Evolutionary conservation across 1,284 basidiomycete species (phyloP).

Genomic region (Tilletia walkeri): DNA sequence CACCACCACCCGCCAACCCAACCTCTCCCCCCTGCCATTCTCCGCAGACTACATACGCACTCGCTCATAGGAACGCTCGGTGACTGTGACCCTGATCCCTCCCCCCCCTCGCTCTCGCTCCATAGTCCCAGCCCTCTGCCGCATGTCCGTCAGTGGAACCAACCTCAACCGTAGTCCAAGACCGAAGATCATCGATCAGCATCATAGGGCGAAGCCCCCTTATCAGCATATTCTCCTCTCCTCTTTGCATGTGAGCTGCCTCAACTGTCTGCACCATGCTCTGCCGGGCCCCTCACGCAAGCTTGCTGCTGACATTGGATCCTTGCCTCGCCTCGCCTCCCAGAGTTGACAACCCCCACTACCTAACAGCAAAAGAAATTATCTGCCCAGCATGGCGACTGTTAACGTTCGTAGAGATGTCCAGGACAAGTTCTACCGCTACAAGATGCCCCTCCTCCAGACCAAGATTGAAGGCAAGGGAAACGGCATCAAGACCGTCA

Average conservation of each 20-base stretch:
- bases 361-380: neutral
- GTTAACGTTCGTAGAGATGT: slow-evolving; percentile 99
- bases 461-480: slow-evolving; percentile 99
- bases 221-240: too few relatives aligned
- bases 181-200: slow-evolving; percentile 2
- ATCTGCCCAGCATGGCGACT: slow-evolving; percentile 60
- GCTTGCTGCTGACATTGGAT: neutral
- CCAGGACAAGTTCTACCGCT: slow-evolving; percentile 67
- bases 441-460: slow-evolving; percentile 86
- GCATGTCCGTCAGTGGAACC: slow-evolving; percentile 16
- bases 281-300: too few relatives aligned
- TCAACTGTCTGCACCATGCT: too few relatives aligned
- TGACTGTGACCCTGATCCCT: too few relatives aligned
- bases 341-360: neutral
- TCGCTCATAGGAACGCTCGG: too few relatives aligned
- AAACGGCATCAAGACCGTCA: slow-evolving; percentile 92
- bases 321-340: neutral
- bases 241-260: too few relatives aligned
- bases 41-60: too few relatives aligned
- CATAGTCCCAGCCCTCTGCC: neutral
- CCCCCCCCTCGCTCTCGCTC: too few relatives aligned
- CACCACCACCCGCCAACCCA: too few relatives aligned
- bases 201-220: too few relatives aligned
- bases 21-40: too few relatives aligned
- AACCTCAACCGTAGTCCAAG: slow-evolving; percentile 1